phyloP scores from a whole-genome alignment of 208 protist genomes.

The Crithidia acanthocephali region DNA sequence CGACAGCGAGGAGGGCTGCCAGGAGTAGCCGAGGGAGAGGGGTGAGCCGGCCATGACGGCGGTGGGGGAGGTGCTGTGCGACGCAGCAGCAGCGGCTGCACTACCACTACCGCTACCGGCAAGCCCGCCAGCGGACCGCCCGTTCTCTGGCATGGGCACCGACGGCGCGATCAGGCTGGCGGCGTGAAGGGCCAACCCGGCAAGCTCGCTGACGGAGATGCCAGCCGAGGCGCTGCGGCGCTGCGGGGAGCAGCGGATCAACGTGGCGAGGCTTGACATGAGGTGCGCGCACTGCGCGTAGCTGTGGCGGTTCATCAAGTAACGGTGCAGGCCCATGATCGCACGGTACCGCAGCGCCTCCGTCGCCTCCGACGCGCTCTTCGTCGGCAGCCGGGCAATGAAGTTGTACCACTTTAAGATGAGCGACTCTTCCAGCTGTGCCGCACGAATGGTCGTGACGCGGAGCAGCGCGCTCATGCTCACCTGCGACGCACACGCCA shows the following conservation, averaged over 20 bases:
- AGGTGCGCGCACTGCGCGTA: constrained; percentile 79
- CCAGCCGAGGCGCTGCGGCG: constrained; percentile 33
- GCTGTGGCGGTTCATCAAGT: constrained; percentile 74
- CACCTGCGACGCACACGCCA: constrained; percentile 51
- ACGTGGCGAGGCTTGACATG: constrained; percentile 69
- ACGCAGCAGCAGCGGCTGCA: not conserved
- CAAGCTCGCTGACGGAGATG: constrained; percentile 62
- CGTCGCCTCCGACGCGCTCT: constrained; percentile 44
- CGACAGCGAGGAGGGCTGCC: constrained; percentile 27
- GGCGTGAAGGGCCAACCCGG: constrained; percentile 65
- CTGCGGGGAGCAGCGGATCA: constrained; percentile 73
- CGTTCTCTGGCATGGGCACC: constrained; percentile 27
- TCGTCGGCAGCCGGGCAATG: constrained; percentile 68
- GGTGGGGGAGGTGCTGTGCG: not conserved
- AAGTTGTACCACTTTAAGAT: constrained; percentile 65
- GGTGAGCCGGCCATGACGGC: constrained; percentile 31
- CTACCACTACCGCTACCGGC: constrained; percentile 1
- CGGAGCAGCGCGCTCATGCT: constrained; percentile 46
- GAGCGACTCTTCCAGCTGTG: constrained; percentile 50
- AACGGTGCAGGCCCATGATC: constrained; percentile 73
- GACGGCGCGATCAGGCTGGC: constrained; percentile 64
- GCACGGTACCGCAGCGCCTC: constrained; percentile 60
- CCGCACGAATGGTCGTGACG: constrained; percentile 33
- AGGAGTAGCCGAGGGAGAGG: constrained; percentile 44
- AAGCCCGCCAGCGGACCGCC: not conserved